Evolutionary conservation across 139 green algal species (phyloP).

Genomic region (Nannochloris sp.): DNA sequence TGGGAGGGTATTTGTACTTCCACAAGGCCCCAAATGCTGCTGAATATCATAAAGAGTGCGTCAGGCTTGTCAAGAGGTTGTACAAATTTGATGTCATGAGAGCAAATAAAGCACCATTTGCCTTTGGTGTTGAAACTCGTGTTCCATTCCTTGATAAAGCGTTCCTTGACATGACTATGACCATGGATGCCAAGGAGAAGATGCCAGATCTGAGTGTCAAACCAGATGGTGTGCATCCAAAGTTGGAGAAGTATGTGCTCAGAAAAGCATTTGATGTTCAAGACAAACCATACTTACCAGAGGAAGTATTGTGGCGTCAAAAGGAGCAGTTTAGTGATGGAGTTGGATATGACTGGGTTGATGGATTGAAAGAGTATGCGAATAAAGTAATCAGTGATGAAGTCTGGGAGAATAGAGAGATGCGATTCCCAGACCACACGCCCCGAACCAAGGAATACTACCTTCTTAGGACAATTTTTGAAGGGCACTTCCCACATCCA

Average conservation of each 20-base stretch:
- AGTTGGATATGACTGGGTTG: constrained; percentile 81
- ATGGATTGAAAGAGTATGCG: constrained; percentile 68
- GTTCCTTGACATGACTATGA: constrained; percentile 79
- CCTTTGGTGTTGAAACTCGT: constrained; percentile 86
- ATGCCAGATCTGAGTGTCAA: constrained; percentile 59
- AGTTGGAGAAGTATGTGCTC: constrained; percentile 96
- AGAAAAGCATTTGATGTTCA: constrained; percentile 92
- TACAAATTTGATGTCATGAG: constrained; percentile 88
- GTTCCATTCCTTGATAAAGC: constrained; percentile 93
- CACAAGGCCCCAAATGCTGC: constrained; percentile 81
- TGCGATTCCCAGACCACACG: constrained; percentile 74
- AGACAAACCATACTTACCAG: constrained; percentile 82
- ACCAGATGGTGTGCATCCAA: constrained; percentile 54
- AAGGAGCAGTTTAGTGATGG: constrained; percentile 99
- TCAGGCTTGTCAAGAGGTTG: constrained; percentile 80
- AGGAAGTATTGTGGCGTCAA: constrained; percentile 84
- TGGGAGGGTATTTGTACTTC: constrained; percentile 98
- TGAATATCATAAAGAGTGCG: constrained; percentile 85
- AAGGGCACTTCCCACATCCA: constrained; percentile 72
- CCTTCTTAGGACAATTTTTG: constrained; percentile 83
- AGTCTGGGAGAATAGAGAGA: constrained; percentile 38
- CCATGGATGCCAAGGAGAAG: constrained; percentile 82
- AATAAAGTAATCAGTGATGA: constrained; percentile 53
- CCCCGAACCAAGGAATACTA: constrained; percentile 87
- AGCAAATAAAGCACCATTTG: constrained; percentile 94